Evolutionary conservation across 2,329 filamentous ascomycete species (phyloP).

Genomic region (Penicillium hesseltinei): DNA sequence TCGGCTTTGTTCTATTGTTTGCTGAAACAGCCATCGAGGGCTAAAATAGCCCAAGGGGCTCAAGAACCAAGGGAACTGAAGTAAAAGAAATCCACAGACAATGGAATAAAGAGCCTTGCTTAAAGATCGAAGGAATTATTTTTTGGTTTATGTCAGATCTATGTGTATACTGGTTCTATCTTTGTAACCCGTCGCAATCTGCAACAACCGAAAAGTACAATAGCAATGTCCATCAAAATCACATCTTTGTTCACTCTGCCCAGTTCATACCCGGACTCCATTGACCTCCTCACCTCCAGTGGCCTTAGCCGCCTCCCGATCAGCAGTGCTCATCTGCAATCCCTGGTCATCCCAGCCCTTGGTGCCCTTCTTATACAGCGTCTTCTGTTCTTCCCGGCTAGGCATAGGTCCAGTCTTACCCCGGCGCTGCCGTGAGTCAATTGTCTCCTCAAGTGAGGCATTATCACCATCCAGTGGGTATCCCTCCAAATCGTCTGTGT

Average conservation of each 20-base stretch:
- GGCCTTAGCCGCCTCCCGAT: slow-evolving; percentile 36
- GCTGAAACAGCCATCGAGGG: neutral
- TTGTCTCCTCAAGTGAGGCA: slow-evolving; percentile 43
- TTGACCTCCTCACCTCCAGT: slow-evolving; percentile 34
- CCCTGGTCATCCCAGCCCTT: slow-evolving; percentile 47
- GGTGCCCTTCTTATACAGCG: slow-evolving; percentile 40
- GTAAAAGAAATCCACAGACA: neutral
- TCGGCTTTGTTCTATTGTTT: neutral
- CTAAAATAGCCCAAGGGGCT: neutral
- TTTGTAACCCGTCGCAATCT: neutral
- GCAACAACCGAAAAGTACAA: neutral
- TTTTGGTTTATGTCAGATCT: slow-evolving; percentile 2
- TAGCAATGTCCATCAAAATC: slow-evolving; percentile 4
- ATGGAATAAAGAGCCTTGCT: neutral
- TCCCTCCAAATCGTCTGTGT: slow-evolving; percentile 48
- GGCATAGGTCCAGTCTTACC: slow-evolving; percentile 37
- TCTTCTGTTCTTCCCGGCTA: slow-evolving; percentile 38
- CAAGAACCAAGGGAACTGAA: neutral
- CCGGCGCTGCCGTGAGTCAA: slow-evolving; percentile 42
- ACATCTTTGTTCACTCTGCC: slow-evolving; percentile 2
- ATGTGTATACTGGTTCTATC: slow-evolving; percentile 11
- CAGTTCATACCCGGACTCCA: slow-evolving; percentile 28
- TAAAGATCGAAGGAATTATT: neutral
- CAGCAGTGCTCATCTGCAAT: slow-evolving; percentile 38
- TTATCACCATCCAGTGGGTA: slow-evolving; percentile 39